Base-by-base conservation (phyloP, 768 basidiomycete genomes). In the Rhodotorula graminis region DNA sequence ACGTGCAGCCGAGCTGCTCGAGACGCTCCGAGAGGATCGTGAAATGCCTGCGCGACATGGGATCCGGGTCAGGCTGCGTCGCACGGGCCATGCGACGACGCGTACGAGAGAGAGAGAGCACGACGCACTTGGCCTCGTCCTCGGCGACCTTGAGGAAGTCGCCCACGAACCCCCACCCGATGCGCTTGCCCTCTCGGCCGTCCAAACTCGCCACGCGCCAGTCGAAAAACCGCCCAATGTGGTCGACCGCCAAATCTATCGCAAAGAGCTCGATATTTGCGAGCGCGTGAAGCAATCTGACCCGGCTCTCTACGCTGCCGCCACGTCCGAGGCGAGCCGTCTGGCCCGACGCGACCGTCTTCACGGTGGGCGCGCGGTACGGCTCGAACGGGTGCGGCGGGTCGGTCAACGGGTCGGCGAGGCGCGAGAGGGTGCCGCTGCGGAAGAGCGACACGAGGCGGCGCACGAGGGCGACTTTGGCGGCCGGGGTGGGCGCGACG, bases 261-360 rank as follows among this genome's bases (percentile, higher is more conserved):
- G 91, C 91, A 89, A 90, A 93, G 80, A 91, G 90, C 76, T 92
- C 90, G 64, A 93, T 90, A 78, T 91, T 91, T 1, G 90, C 90
- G 3, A 92, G 81, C 3, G 90, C 89, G 80, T 91, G 91, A 15
- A 92, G 81, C 88, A 91, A 90, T 21, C 87, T 85, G 0, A 88
- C 86, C 37, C 88, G 81, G 72, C 86, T 90, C 80, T 87, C 88
- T 58, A 82, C 79, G 18, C 77, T 80, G 21, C 83, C 83, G 2
- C 81, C 83, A 66, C 82, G 83, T 0, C 83, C 83, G 58, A 87
- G 81, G 69, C 83, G 87, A 57, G 83, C 84, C 25, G 88, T 83
- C 75, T 88, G 87, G 0, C 82, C 84, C 0, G 88, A 87, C 71
- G 87, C 85, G 8, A 89, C 86, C 0, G 84, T 85, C 70, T 87